phyloP scores from a whole-genome alignment of 768 basidiomycete genomes.

The Pleurotus platypus region DNA sequence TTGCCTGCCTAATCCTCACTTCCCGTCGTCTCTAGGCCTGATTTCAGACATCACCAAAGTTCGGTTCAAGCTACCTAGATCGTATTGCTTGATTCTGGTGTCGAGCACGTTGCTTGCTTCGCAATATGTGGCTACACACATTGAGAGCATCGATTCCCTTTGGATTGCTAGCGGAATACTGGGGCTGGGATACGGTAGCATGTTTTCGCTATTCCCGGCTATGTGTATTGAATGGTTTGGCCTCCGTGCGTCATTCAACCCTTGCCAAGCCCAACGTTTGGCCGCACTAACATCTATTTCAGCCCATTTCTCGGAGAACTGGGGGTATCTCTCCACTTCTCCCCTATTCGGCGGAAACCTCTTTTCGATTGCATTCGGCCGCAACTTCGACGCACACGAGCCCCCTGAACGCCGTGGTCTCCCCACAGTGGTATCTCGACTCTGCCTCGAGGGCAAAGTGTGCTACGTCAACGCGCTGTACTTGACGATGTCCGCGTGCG shows the following conservation, averaged over 20 bases:
- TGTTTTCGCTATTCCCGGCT: conserved; percentile 72
- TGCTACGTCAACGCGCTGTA: conserved; percentile 62
- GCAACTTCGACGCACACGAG: conserved; percentile 73
- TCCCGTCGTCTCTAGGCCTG: conserved; percentile 41
- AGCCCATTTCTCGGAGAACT: conserved; percentile 83
- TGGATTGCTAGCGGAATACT: conserved; percentile 62
- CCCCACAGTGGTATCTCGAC: not conserved
- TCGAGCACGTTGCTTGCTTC: conserved; percentile 67
- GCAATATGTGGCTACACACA: conserved; percentile 54
- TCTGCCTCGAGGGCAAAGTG: conserved; percentile 49
- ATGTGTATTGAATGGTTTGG: conserved; percentile 89
- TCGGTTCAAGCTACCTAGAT: conserved; percentile 56
- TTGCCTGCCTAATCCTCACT: not conserved
- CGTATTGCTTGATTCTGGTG: conserved; percentile 67
- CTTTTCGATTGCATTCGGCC: conserved; percentile 82
- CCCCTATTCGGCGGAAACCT: conserved; percentile 80
- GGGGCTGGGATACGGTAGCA: conserved; percentile 69
- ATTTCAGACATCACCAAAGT: conserved; percentile 63
- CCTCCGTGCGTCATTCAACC: conserved; percentile 49
- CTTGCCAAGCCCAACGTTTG: not conserved
- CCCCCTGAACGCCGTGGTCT: not conserved
- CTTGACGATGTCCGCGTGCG: conserved; percentile 46
- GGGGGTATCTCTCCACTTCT: conserved; percentile 73
- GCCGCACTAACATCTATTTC: not conserved
- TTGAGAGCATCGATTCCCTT: conserved; percentile 55